A percentile compares a stretch with the other conserved stretches of the same genome.
phyloP scores from a whole-genome alignment of 495 filamentous ascomycete species.

The Penicillium lividum region DNA sequence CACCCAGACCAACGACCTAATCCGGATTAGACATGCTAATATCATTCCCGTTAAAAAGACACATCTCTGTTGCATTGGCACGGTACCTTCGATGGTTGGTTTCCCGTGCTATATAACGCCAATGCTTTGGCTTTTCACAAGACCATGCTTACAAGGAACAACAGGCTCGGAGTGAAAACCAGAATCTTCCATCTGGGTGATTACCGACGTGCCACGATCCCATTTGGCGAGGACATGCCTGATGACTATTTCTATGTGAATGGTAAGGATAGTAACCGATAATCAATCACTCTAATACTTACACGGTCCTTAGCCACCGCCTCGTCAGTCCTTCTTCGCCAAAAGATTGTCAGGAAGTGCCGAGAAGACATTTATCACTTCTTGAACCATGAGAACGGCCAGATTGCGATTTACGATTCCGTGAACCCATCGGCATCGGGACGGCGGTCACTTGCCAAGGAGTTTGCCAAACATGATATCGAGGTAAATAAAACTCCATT shows the following conservation, averaged over 20 bases:
- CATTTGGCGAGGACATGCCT: constrained; percentile 81
- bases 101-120: neutral
- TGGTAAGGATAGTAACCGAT: constrained; percentile 42
- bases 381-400: constrained; percentile 94
- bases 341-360: constrained; percentile 97
- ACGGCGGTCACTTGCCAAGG: constrained; percentile 84
- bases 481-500: constrained; percentile 55
- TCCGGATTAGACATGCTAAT: constrained; percentile 10
- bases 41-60: constrained; percentile 47
- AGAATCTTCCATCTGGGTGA: constrained; percentile 96
- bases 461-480: constrained; percentile 94
- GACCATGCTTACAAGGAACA: constrained; percentile 3
- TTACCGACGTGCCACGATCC: constrained; percentile 89
- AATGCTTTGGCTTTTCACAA: neutral
- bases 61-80: constrained; percentile 92
- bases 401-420: constrained; percentile 98
- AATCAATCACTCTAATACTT: constrained; percentile 5
- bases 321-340: constrained; percentile 80
- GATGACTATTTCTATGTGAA: constrained; percentile 98
- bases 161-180: constrained; percentile 95
- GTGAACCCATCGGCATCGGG: constrained; percentile 89
- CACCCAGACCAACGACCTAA: constrained; percentile 4
- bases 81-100: constrained; percentile 91
- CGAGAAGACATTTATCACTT: constrained; percentile 96
- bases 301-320: constrained; percentile 61